Conservation (phyloP, 1,284 basidiomycete genomes). For the Caloboletus firmus region DNA sequence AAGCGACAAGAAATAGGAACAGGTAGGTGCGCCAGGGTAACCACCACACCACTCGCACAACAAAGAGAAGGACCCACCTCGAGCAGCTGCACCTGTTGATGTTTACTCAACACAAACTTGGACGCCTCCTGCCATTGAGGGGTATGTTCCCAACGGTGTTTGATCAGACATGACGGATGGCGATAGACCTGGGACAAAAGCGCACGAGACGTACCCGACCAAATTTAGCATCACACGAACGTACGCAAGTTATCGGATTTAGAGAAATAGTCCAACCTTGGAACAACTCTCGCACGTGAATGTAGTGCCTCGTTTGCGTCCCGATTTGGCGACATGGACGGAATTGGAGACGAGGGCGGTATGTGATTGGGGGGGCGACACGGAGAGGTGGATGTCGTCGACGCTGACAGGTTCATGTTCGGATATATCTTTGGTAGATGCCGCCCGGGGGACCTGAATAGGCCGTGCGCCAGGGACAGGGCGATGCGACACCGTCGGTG, state of each 20-base stretch:
- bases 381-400: constrained; percentile 19
- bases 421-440: neutral
- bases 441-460: constrained; percentile 6
- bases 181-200: constrained; percentile 71
- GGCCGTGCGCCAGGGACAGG: constrained; percentile 15
- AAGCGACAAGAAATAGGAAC: constrained; percentile 3
- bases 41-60: neutral
- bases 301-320: constrained; percentile 77
- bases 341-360: constrained; percentile 30
- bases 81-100: constrained; percentile 96
- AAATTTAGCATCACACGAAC: constrained; percentile 5
- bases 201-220: neutral
- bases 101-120: constrained; percentile 92
- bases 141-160: constrained; percentile 97
- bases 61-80: constrained; percentile 54
- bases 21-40: neutral
- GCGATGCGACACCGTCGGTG: constrained; percentile 41
- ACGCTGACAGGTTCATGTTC: constrained; percentile 11
- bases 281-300: constrained; percentile 92
- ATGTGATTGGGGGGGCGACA: constrained; percentile 23
- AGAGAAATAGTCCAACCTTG: constrained; percentile 54
- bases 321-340: constrained; percentile 43
- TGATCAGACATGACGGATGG: constrained; percentile 92
- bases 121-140: constrained; percentile 97
- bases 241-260: neutral